Evolutionary conservation across 1,139 yeast species (phyloP), one percentile per base, ranked within the genome.

Genomic region (Nakaseomyces delphensis): DNA sequence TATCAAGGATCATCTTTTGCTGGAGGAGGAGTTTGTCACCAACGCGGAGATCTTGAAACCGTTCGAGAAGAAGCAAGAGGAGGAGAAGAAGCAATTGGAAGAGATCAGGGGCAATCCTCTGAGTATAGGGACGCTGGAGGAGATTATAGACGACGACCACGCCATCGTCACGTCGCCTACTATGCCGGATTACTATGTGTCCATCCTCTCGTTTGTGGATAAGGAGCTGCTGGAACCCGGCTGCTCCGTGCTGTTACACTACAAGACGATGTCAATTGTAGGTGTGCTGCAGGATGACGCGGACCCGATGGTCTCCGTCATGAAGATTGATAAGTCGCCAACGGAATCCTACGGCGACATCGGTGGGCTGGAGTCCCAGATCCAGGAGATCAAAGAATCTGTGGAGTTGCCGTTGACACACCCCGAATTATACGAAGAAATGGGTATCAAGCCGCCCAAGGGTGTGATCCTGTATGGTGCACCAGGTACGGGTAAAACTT

Each of bases 391-490:
- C 55, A 91, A 91, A 66, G 99, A 93, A 66, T 86, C 96, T 2
- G 98, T 93, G 7, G 99, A 93, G 65, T 73, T 93, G 58, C 99
- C 99, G 8, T 73, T 93, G 52, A 89, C 97, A 16, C 98, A 93
- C 65, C 97, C 98, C 1, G 98, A 93, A 64, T 70, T 93, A 54
- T 93, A 91, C 66, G 96, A 93, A 67, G 97, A 91, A 67, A 91
- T 93, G 96, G 99, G 99, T 54, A 91, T 93, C 62, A 87, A 89
- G 59, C 98, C 98, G 7, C 99, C 99, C 41, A 91, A 91, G 69
- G 99, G 99, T 67, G 98, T 93, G 44, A 89, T 93, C 55, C 73
- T 93, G 48, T 93, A 93, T 62, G 99, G 99, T 55, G 95, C 97
- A 0, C 99, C 99, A 27, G 99, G 99, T 64, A 93, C 98, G 0